Percentiles rank a stretch among this genome's conserved stretches.
Evolutionary conservation across 139 green algal genomes (phyloP).

Genomic region (Parachlorella kessleri): DNA sequence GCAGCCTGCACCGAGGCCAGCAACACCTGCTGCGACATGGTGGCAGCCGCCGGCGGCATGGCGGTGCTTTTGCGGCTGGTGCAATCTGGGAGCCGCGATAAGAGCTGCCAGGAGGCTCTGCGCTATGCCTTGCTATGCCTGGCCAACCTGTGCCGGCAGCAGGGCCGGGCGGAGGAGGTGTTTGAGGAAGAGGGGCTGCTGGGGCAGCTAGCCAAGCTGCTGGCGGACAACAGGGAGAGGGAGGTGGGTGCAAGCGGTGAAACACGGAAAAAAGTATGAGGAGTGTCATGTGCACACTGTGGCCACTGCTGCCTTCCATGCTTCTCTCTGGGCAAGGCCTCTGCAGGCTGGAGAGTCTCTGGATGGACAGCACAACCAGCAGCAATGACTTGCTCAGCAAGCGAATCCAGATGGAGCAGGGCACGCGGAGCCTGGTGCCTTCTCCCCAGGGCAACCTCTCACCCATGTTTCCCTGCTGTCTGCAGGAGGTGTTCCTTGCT

Average conservation of each 20-base stretch:
- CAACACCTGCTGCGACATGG: conserved; percentile 27
- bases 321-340: no score
- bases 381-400: no score
- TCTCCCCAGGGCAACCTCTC: background rate
- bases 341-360: no score
- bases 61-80: conserved; percentile 16
- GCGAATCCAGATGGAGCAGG: no score
- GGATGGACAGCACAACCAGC: no score
- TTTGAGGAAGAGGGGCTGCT: conserved; percentile 17
- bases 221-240: conserved; percentile 23
- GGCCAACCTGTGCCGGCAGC: conserved; percentile 15
- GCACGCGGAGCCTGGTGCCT: no score
- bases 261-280: no score
- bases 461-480: background rate
- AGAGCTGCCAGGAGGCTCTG: conserved; percentile 22
- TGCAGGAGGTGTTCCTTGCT: conserved; percentile 67
- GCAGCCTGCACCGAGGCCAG: conserved; percentile 18
- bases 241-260: no score
- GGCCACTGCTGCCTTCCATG: background rate
- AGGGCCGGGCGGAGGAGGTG: conserved; percentile 5
- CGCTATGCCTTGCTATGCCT: conserved; percentile 8
- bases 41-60: conserved; percentile 6
- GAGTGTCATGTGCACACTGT: no score
- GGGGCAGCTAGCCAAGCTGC: conserved; percentile 2
- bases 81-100: background rate